phyloP scores from a whole-genome alignment of 2,329 filamentous ascomycete species.

The Saccharata proteae region DNA sequence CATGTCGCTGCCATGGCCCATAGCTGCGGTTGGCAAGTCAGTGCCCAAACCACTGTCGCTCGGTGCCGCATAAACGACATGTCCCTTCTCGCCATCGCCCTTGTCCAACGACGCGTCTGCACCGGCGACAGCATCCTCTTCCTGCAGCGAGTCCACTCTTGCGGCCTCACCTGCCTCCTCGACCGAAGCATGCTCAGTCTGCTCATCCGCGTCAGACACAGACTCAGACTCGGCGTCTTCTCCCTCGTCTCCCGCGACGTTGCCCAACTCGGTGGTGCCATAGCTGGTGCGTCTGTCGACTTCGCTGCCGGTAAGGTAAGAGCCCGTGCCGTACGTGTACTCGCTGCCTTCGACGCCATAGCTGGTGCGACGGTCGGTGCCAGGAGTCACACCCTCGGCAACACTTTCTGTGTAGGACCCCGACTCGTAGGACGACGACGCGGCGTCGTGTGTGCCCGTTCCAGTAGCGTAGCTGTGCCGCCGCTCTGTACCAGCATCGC shows the following conservation, averaged over 20 bases:
- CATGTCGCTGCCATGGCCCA: constrained; percentile 16
- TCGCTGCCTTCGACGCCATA: constrained; percentile 30
- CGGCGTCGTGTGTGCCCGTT: constrained; percentile 34
- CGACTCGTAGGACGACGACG: constrained; percentile 35
- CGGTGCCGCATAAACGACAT: constrained; percentile 9
- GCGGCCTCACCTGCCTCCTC: constrained; percentile 11
- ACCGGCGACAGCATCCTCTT: constrained; percentile 15
- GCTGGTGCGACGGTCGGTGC: constrained; percentile 25
- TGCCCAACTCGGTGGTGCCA: constrained; percentile 21
- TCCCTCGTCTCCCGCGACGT: constrained; percentile 1
- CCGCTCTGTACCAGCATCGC: constrained; percentile 28
- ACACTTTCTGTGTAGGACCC: constrained; percentile 28
- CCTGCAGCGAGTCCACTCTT: constrained; percentile 11
- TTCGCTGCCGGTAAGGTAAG: constrained; percentile 37
- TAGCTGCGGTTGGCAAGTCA: constrained; percentile 22
- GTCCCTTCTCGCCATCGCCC: neutral
- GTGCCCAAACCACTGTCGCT: constrained; percentile 27
- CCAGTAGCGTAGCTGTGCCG: constrained; percentile 23
- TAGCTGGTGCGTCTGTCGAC: constrained; percentile 32
- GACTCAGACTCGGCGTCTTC: constrained; percentile 17
- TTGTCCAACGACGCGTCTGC: constrained; percentile 14
- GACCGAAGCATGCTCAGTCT: constrained; percentile 8
- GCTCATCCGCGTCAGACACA: constrained; percentile 17
- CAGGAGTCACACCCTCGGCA: constrained; percentile 22
- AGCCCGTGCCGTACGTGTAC: constrained; percentile 35